Conservation (phyloP, 139 green algal genomes). For the Tetratostichococcus sp. region DNA sequence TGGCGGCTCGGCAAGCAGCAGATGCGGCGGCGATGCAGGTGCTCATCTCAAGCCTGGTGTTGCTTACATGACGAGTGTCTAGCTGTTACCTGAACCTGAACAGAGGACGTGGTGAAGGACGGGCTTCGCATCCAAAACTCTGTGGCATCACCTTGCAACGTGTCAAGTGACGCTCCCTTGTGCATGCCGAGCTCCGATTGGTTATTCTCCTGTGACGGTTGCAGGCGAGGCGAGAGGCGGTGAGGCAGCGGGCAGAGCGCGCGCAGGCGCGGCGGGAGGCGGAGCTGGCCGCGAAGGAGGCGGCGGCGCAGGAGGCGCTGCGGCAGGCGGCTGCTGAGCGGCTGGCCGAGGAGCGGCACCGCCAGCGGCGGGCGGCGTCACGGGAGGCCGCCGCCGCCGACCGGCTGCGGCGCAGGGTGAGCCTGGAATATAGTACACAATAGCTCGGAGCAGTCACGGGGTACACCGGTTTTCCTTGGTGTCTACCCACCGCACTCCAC, state of each 20-base stretch:
- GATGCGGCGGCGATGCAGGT: not conserved
- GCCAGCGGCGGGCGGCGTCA: too few species aligned
- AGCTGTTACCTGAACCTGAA: too few species aligned
- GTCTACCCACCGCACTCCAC: too few species aligned
- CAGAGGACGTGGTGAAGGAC: too few species aligned
- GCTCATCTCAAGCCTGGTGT: not conserved
- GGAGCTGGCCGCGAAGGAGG: not conserved
- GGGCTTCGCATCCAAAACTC: too few species aligned
- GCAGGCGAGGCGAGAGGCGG: too few species aligned
- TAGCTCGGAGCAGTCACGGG: too few species aligned
- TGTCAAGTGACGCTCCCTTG: too few species aligned
- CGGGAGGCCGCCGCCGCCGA: not conserved
- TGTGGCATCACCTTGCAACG: too few species aligned
- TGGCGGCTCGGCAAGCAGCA: not conserved
- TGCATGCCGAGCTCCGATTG: not conserved
- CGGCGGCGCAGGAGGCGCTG: not conserved
- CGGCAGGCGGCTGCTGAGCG: not conserved
- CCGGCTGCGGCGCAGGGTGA: not conserved
- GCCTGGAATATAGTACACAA: not conserved
- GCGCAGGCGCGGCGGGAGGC: not conserved
- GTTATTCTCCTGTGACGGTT: not conserved
- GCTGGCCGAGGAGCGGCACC: not conserved
- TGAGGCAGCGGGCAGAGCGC: not conserved
- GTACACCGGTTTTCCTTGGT: not conserved
- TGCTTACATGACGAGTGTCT: too few species aligned